Conservation (phyloP, 768 basidiomycete genomes). For the Kwoniella sp. region DNA sequence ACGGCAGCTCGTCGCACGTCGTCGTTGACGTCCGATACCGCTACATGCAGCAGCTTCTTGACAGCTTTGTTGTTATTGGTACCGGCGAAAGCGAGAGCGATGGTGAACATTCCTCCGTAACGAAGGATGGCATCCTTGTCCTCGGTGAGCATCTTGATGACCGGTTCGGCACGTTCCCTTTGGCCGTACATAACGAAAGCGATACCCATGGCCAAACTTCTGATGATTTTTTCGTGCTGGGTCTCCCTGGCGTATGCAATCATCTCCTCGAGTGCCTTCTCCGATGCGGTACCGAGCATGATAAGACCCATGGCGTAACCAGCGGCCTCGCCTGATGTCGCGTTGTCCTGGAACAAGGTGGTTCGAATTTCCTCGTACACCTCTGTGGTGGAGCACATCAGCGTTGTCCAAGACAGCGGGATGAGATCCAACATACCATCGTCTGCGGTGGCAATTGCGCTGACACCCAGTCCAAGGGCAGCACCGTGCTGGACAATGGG, state of each 20-base stretch:
- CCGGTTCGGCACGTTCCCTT: slow-evolving; percentile 86
- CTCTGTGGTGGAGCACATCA: slow-evolving; percentile 52
- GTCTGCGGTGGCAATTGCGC: slow-evolving; percentile 87
- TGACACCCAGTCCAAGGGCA: slow-evolving; percentile 91
- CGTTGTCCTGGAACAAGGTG: slow-evolving; percentile 86
- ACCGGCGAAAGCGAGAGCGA: slow-evolving; percentile 93
- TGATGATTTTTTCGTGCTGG: slow-evolving; percentile 98
- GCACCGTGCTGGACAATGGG: slow-evolving; percentile 97
- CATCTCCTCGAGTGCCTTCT: slow-evolving; percentile 84
- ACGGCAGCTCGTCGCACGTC: slow-evolving; percentile 96
- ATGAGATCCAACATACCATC: slow-evolving; percentile 51
- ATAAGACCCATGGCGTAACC: slow-evolving; percentile 97
- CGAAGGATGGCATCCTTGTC: slow-evolving; percentile 98
- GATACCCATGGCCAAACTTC: slow-evolving; percentile 85
- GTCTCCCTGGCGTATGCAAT: slow-evolving; percentile 92
- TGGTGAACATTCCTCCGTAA: slow-evolving; percentile 94
- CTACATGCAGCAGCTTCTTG: slow-evolving; percentile 84
- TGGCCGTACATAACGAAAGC: slow-evolving; percentile 88
- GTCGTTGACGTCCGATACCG: slow-evolving; percentile 96
- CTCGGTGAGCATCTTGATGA: slow-evolving; percentile 67
- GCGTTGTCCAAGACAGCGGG: not conserved
- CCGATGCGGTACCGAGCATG: slow-evolving; percentile 89
- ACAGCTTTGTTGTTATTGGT: slow-evolving; percentile 92
- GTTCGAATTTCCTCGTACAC: slow-evolving; percentile 89
- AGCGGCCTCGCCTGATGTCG: slow-evolving; percentile 89